Evolutionary conservation across 2,329 filamentous ascomycete species (phyloP), one percentile per base, ranked within the genome.

Genomic region (Onygenales sp.): DNA sequence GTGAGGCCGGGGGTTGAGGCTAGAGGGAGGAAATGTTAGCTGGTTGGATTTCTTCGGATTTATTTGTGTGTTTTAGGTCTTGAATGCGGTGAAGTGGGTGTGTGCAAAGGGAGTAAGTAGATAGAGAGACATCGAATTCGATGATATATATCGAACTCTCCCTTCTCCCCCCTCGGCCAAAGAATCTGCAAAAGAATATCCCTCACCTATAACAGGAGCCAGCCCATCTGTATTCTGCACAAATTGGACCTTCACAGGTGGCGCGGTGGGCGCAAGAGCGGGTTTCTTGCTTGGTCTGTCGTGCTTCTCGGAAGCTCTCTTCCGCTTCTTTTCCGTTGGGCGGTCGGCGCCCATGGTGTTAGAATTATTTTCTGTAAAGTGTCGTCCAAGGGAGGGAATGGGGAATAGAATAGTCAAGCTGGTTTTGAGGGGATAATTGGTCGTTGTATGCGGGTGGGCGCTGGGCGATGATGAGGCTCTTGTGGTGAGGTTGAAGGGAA

Each of bases 221-320:
- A 76, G 66, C 53, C 70, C 69, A 60, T 72, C 73, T 54, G 72
- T 64, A 59, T 77, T 75, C 55, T 75, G 68, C 45, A 78, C 59
- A 43, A 77, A 63, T 55, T 73, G 71, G 46, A 78, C 71, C 46
- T 67, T 68, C 42, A 78, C 67, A 33, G 70, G 66, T 33, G 70
- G 64, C 31, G 69, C 61, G 31, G 66, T 62, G 51, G 68, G 62
- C 38, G 66, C 61, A 46, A 69, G 64, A 8, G 75, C 72, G 6
- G 70, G 59, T 65, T 77, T 79, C 60, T 79, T 80, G 62, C 66
- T 75, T 2, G 76, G 70, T 17, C 68, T 66, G 8, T 72, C 73
- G 43, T 66, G 68, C 42, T 67, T 69, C 49, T 73, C 72, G 4
- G 71, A 71, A 50, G 66, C 65, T 54, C 76, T 69, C 67, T 79